Evolutionary conservation across 768 basidiomycete genomes (phyloP), one percentile per base, ranked within the genome.

Genomic region (Pisolithus orientalis): DNA sequence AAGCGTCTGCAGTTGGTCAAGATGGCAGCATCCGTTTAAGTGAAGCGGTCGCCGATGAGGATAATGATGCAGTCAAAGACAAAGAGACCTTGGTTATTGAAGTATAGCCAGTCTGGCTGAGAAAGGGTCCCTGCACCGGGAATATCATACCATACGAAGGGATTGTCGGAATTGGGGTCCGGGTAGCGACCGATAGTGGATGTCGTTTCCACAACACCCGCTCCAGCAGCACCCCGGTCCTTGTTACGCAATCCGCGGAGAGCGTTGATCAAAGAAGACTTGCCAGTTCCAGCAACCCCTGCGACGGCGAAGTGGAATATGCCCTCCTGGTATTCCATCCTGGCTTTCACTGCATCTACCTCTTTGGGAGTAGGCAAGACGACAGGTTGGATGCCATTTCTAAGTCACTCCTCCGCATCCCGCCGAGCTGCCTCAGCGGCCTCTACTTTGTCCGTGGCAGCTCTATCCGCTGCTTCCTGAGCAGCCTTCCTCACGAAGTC

Each of bases 221-320:
- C 57, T 3, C 47, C 39, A 38, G 65, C 66, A 17, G 65, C 60
- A 21, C 54, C 52, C 25, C 17, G 40, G 24, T 55, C 44, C 1
- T 50, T 38, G 44, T 61, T 60, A 17, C 38, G 38, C 25, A 65
- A 37, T 16, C 65, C 65, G 21, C 66, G 59, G 44, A 63, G 55
- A 31, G 63, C 57, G 50, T 67, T 66, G 44, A 67, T 34, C 32
- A 34, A 13, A 14, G 32, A 14, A 13, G 32, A 34, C 13, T 34
- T 34, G 32, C 32, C 32, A n/a, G 53, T 59, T 9, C 62, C 64
- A 4, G 59, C 52, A 25, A 50, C 32, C 8, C 66, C 64, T 49
- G 61, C 61, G 44, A 68, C 49, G 25, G 63, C 66, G 34, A 68
- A 59, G 51, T 68, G 64, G 29, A 61, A 59, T 27, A 58, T 42